Percentiles rank a stretch among this genome's conserved stretches.
Evolutionary conservation across 148 eudicot genomes (phyloP).

Genomic region (Rhododendron kiyosumense): DNA sequence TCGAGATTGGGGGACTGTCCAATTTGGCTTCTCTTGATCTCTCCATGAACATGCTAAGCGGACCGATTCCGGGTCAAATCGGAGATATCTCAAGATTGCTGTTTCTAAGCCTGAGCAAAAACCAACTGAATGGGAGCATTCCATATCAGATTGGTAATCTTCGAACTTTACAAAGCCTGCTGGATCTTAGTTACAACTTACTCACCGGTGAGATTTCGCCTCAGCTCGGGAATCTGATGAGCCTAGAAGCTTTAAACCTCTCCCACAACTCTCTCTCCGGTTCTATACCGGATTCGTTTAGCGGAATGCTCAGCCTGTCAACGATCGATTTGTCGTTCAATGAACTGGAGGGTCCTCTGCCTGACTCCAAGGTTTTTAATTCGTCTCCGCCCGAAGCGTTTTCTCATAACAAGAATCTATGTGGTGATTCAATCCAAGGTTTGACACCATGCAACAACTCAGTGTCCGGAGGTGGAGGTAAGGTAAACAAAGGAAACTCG

Average conservation of each 20-base stretch:
- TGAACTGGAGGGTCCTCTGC: slow-evolving; percentile 27
- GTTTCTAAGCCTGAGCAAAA: slow-evolving; percentile 23
- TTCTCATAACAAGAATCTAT: slow-evolving; percentile 16
- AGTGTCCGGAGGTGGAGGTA: background rate
- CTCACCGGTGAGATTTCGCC: slow-evolving; percentile 15
- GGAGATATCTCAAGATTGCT: slow-evolving; percentile 7
- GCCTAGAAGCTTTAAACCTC: slow-evolving; percentile 23
- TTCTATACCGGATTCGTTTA: slow-evolving; percentile 21
- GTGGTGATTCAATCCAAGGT: slow-evolving; percentile 15
- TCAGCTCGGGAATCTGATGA: slow-evolving; percentile 8
- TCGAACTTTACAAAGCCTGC: slow-evolving; percentile 7
- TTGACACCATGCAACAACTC: slow-evolving; percentile 9
- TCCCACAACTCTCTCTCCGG: slow-evolving; percentile 29
- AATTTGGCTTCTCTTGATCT: slow-evolving; percentile 13
- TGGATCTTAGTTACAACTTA: slow-evolving; percentile 30
- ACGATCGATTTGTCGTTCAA: slow-evolving; percentile 27
- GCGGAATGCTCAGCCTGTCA: slow-evolving; percentile 14
- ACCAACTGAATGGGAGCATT: slow-evolving; percentile 11
- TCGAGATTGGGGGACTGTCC: background rate
- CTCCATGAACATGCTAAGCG: slow-evolving; percentile 16
- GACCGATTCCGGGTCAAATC: slow-evolving; percentile 18
- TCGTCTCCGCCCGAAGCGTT: slow-evolving; percentile 7
- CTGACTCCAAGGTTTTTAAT: slow-evolving; percentile 14
- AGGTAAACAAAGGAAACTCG: background rate
- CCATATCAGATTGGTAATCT: slow-evolving; percentile 21